These are phyloP conservation scores for Tetrahymena elliotti DNA, from an alignment of 73 alveolate genomes.

Conservation along the genomic window DNA sequence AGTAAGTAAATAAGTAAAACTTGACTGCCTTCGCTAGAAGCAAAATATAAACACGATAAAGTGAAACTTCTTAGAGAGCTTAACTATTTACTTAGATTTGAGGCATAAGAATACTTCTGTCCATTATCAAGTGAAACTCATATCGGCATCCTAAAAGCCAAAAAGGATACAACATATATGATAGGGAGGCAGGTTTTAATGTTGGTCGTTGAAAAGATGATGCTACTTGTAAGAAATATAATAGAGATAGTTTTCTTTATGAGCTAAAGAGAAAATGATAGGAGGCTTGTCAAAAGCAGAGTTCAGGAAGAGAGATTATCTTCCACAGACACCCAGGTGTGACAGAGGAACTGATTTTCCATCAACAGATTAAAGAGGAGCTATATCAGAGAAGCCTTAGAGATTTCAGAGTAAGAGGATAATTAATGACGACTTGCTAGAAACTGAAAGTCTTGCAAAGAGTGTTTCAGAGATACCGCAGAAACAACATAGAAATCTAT, in stretches of 20 bases:
- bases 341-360: not conserved
- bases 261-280: not conserved
- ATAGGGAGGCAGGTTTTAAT: not conserved
- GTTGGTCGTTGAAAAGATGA: not conserved
- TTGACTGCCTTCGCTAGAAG: too few relatives aligned
- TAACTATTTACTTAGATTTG: not conserved
- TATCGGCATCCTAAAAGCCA: not conserved
- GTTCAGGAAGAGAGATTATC: not conserved
- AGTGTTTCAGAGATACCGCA: not conserved
- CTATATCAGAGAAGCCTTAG: not conserved
- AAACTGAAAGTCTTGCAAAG: not conserved
- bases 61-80: not conserved
- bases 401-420: not conserved
- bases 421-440: not conserved
- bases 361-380: not conserved
- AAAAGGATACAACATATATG: not conserved
- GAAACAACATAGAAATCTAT: not conserved
- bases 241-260: too few relatives aligned
- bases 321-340: not conserved
- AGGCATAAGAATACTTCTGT: not conserved
- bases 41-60: too few relatives aligned
- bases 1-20: not conserved
- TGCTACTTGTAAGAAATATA: not conserved
- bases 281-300: not conserved
- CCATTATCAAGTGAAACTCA: not conserved